phyloP scores from a whole-genome alignment of 2,329 filamentous ascomycete genomes.

The Meredithiella fracta region DNA sequence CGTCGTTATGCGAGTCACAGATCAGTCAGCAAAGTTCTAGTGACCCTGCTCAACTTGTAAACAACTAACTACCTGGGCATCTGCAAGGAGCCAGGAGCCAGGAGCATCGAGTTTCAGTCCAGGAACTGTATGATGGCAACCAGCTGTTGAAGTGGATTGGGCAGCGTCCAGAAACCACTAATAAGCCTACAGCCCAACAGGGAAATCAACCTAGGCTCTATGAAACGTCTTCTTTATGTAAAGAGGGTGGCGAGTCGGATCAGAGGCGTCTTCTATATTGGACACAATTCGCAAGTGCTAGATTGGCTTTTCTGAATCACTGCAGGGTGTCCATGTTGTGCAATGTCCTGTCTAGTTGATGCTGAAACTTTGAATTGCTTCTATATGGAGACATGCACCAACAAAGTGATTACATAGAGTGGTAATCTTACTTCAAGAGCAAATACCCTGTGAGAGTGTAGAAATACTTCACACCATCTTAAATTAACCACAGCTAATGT shows the following conservation, averaged over 20 bases:
- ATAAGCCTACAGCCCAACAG: conserved; percentile 3
- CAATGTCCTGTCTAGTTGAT: too few relatives aligned
- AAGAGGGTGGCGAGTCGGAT: neutral
- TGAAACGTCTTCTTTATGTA: neutral
- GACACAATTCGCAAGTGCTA: neutral
- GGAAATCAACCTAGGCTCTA: neutral
- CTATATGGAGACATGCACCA: too few relatives aligned
- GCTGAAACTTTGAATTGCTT: too few relatives aligned
- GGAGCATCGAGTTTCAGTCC: conserved; percentile 3
- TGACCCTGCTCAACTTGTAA: neutral
- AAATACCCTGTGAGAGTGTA: too few relatives aligned
- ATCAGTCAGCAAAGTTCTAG: neutral
- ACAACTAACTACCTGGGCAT: neutral
- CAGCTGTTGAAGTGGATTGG: neutral
- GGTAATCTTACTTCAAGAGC: too few relatives aligned
- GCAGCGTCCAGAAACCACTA: conserved; percentile 6
- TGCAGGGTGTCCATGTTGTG: too few relatives aligned
- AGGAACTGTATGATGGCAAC: neutral
- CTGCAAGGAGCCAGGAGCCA: conserved; percentile 9
- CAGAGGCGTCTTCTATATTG: neutral
- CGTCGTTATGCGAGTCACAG: neutral
- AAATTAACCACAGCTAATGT: too few relatives aligned
- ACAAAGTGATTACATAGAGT: too few relatives aligned
- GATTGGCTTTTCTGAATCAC: too few relatives aligned
- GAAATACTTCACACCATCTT: too few relatives aligned